Percentiles rank a stretch among this genome's conserved stretches.
Conservation (phyloP, 148 eudicot species). For the Camellia granthamiana region DNA sequence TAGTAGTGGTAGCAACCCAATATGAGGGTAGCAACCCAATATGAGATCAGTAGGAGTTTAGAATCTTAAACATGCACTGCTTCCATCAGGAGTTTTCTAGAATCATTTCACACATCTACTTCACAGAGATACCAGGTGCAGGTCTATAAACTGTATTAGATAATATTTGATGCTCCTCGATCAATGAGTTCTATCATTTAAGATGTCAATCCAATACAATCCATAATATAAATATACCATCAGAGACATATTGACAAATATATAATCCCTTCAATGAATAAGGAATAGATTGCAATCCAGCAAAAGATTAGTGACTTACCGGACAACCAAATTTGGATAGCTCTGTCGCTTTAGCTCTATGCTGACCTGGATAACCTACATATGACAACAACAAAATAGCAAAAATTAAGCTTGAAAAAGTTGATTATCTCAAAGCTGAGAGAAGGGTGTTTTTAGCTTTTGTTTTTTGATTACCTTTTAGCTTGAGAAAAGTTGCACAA, state of each 20-base stretch:
- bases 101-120: not conserved
- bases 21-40: too few species aligned
- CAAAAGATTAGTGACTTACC: slow-evolving; percentile 43
- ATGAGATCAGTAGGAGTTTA: too few species aligned
- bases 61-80: too few species aligned
- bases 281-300: not conserved
- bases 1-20: too few species aligned
- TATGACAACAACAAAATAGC: not conserved
- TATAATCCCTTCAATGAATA: not conserved
- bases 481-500: too few species aligned
- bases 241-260: not conserved
- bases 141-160: not conserved
- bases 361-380: slow-evolving; percentile 79
- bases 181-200: not conserved
- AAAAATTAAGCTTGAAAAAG: too few species aligned
- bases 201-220: not conserved
- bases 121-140: not conserved
- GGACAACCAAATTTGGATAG: slow-evolving; percentile 95
- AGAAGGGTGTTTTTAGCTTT: too few species aligned
- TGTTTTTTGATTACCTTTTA: too few species aligned
- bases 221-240: not conserved
- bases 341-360: slow-evolving; percentile 75
- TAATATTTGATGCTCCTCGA: not conserved
- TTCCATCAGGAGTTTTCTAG: not conserved
- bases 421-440: too few species aligned